Evolutionary conservation across 2,329 filamentous ascomycete genomes (phyloP), one percentile per base, ranked within the genome.

Genomic region (Fusarium cicatricum): DNA sequence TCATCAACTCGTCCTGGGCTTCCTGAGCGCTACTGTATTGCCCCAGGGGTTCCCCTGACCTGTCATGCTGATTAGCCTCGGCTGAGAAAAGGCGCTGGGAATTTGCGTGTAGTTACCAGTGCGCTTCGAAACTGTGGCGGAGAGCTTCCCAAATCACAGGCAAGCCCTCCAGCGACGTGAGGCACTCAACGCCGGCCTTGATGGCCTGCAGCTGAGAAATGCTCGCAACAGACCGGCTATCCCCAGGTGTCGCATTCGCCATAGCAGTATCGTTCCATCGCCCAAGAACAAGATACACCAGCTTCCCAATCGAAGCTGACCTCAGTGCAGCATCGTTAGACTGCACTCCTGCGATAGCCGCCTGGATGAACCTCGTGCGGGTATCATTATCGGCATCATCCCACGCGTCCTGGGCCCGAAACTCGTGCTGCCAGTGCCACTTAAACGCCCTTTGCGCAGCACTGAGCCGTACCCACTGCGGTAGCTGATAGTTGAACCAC

Each of bases 401-500:
- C 92, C 92, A 97, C 31, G 85, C 78, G 12, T 66, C 49, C 46
- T 67, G 62, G 2, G 60, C 69, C 33, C 67, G 68, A 4, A 67
- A 68, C 37, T 85, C 82, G 17, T 82, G 79, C 65, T 83, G 77
- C 91, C 91, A 97, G 70, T 88, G 85, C 71, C 86, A 85, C 61
- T 92, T 85, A 70, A 96, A 98, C 2, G 88, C 87, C 32, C 86
- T 82, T 70, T 91, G 90, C 16, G 90, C 88, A 47, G 88, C 85
- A 47, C 90, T 84, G 42, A 97, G 80, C 68, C 93, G 88, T 40
- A 89, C 83, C 77, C 91, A 90, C 72, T 98, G 93, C 75, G 90
- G 90, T 59, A 92, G 88, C 66, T 90, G 90, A 75, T 98, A 97
- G 47, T 89, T 87, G 75, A 99, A 99, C 95, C 95, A 99, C 77